These are phyloP conservation scores for Diaporthe ampelina DNA, from an alignment of 2,329 filamentous ascomycete species.

Conservation along the genomic window DNA sequence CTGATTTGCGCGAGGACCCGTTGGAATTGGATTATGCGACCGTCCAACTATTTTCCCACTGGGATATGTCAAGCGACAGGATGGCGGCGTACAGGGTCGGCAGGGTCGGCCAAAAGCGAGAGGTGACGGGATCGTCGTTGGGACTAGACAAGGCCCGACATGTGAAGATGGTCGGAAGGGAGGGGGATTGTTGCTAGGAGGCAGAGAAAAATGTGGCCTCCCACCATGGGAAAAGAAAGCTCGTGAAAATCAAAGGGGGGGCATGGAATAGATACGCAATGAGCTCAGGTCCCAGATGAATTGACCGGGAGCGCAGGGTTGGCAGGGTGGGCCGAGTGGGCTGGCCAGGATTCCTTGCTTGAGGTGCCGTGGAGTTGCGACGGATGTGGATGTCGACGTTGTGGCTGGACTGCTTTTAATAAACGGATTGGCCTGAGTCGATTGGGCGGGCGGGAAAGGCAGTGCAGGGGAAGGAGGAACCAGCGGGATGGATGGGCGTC, in stretches of 20 bases:
- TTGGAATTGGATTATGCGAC: neutral
- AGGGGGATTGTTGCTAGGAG: constrained; percentile 8
- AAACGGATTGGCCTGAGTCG: constrained; percentile 19
- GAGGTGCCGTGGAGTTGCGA: constrained; percentile 25
- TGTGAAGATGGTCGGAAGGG: neutral
- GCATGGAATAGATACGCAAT: constrained; percentile 21
- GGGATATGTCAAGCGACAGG: neutral
- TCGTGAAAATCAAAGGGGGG: constrained; percentile 25
- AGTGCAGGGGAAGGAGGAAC: constrained; percentile 32
- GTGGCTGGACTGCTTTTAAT: constrained; percentile 30
- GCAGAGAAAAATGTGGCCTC: constrained; percentile 14
- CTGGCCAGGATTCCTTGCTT: constrained; percentile 32
- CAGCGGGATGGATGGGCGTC: constrained; percentile 14
- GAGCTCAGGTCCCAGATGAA: constrained; percentile 24
- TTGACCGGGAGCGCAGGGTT: constrained; percentile 20
- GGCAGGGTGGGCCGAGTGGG: constrained; percentile 25
- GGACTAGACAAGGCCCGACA: constrained; percentile 14
- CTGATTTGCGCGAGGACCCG: neutral
- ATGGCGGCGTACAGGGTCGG: constrained; percentile 2
- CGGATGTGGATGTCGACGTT: constrained; percentile 24
- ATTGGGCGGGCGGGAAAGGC: constrained; percentile 29
- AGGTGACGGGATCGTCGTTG: neutral
- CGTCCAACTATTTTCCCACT: neutral
- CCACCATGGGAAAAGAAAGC: constrained; percentile 10
- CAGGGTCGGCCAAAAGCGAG: neutral